A percentile compares a stretch with the other conserved stretches of the same genome.
phyloP scores from a whole-genome alignment of 2,329 filamentous ascomycete genomes.

The Rachicladosporium sp. region DNA sequence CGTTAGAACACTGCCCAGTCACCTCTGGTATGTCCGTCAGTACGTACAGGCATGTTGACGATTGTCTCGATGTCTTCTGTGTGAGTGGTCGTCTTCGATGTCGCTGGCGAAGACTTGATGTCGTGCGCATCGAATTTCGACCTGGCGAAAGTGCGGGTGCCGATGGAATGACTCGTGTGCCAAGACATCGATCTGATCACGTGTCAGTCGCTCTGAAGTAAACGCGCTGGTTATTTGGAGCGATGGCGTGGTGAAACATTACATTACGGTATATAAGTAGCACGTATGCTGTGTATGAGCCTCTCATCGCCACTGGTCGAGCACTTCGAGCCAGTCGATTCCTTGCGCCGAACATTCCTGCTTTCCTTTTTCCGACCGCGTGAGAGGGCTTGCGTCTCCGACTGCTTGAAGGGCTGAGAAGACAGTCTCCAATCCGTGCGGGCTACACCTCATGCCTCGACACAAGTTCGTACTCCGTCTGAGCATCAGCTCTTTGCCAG shows the following conservation, averaged over 20 bases:
- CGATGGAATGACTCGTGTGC: too few species aligned
- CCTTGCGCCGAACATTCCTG: too few species aligned
- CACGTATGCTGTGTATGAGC: too few species aligned
- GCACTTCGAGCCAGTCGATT: constrained; percentile 6
- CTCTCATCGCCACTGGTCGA: constrained; percentile 4
- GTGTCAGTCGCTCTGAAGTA: too few species aligned
- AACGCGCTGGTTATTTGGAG: too few species aligned
- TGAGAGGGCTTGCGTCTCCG: too few species aligned
- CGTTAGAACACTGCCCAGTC: constrained; percentile 1
- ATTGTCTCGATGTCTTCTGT: constrained; percentile 9
- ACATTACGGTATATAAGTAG: neutral
- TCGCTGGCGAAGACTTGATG: neutral
- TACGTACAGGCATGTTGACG: constrained; percentile 25
- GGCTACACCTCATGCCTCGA: constrained; percentile 17
- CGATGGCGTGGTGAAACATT: too few species aligned
- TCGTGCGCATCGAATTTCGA: too few species aligned
- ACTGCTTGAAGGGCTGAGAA: too few species aligned
- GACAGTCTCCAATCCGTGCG: neutral
- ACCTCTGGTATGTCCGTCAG: neutral
- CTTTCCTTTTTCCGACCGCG: too few species aligned
- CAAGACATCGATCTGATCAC: too few species aligned
- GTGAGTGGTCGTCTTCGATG: constrained; percentile 1
- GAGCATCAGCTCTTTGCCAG: constrained; percentile 16
- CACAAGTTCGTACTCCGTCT: constrained; percentile 20
- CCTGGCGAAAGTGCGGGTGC: too few species aligned